Evolutionary conservation across 2,329 filamentous ascomycete species (phyloP), one percentile per base, ranked within the genome.

Genomic region (Venturia effusa): DNA sequence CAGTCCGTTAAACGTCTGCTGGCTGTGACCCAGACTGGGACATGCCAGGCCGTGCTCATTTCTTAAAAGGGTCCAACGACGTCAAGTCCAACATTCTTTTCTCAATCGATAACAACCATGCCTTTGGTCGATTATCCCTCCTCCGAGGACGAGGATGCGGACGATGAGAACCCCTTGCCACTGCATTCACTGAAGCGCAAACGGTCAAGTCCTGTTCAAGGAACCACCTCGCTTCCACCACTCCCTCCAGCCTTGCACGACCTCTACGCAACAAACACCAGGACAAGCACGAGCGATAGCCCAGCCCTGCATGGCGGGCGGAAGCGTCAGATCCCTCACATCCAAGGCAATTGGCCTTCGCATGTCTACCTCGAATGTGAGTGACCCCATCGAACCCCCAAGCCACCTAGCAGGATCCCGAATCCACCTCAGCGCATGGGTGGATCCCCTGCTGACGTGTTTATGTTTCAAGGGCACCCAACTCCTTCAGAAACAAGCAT

Each of bases 321-420:
- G 57, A 90, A 87, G 72, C 84, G 94, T 51, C 83, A 88, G 64
- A 89, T 86, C 60, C 92, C 93, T 30, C 94, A 99, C 75, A 80
- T 93, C 32, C 84, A 86, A 65, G 94, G 94, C 66, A 90, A 92
- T 74, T 99, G 94, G 94, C 91, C 93, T 1, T 91, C 87, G 40
- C 93, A 97, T 75, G 73, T 97, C 57, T 97, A 96, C 74, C 80
- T 96, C 64, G 93, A 97, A 78, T 99, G 94, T 95, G 81, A 76
- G 86, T 79, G n/a, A 67, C 54, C 64, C 64, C 59, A 37, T 54
- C 15, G 24, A n/a, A n/a, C n/a, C n/a, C n/a, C n/a, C n/a, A n/a
- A n/a, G n/a, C n/a, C n/a, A n/a, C 10, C 37, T 39, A 39, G 37
- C 37, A 39, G 37, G 4, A 5, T 39, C 32, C 57, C 57, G 4